phyloP scores from a whole-genome alignment of 2,329 filamentous ascomycete species.

The Orbilia quercus region DNA sequence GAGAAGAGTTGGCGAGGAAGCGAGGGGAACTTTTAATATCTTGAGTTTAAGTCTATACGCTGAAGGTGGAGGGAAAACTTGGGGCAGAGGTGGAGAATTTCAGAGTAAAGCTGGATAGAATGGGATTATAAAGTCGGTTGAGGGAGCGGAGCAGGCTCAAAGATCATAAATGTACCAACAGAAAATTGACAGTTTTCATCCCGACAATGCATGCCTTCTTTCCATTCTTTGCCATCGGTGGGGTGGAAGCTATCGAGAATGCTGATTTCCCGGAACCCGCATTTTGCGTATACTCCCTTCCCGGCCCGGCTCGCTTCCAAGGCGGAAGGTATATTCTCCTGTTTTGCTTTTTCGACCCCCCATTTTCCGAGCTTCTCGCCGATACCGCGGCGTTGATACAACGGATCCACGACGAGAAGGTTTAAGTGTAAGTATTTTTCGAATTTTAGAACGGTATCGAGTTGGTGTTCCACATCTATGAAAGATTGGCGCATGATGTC shows the following conservation, averaged over 20 bases:
- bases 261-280: slow-evolving; percentile 35
- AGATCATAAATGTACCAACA: slow-evolving; percentile 52
- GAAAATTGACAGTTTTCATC: slow-evolving; percentile 37
- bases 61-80: slow-evolving; percentile 43
- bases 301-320: slow-evolving; percentile 46
- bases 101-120: slow-evolving; percentile 27
- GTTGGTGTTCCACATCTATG: slow-evolving; percentile 13
- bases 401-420: slow-evolving; percentile 43
- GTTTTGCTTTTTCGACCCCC: slow-evolving; percentile 38
- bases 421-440: slow-evolving; percentile 48
- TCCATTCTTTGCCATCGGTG: slow-evolving; percentile 15
- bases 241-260: slow-evolving; percentile 36
- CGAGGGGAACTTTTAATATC: slow-evolving; percentile 39
- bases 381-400: slow-evolving; percentile 45
- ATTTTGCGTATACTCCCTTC: slow-evolving; percentile 46
- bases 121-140: not conserved
- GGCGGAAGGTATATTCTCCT: slow-evolving; percentile 24
- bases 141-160: slow-evolving; percentile 11
- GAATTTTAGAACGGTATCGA: slow-evolving; percentile 19
- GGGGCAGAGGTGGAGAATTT: slow-evolving; percentile 44
- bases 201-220: slow-evolving; percentile 49
- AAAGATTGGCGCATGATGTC: slow-evolving; percentile 43
- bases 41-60: slow-evolving; percentile 32
- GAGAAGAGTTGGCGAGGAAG: slow-evolving; percentile 35
- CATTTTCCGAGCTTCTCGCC: slow-evolving; percentile 36